A percentile compares a stretch with the other conserved stretches of the same genome.
phyloP scores from a whole-genome alignment of 2,329 filamentous ascomycete genomes.

The Ampelomyces quisqualis region DNA sequence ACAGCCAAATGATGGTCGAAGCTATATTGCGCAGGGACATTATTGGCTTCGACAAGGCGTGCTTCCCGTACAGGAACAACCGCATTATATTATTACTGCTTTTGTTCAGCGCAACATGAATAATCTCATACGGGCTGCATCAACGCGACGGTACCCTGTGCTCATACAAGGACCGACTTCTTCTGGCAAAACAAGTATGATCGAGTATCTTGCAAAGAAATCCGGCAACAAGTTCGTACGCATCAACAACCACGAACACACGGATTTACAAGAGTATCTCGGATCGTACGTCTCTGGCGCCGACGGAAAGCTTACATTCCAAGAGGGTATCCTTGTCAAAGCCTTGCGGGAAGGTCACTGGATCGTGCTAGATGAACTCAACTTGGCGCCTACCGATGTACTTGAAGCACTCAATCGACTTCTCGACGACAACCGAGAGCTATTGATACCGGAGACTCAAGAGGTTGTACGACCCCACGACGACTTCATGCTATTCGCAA shows the following conservation, averaged over 20 bases:
- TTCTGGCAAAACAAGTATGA: conserved; percentile 98
- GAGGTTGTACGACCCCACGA: conserved; percentile 88
- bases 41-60: conserved; percentile 86
- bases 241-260: conserved; percentile 99
- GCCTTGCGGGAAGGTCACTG: conserved; percentile 91
- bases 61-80: conserved; percentile 65
- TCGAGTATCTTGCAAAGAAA: conserved; percentile 94
- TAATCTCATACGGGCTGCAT: conserved; percentile 90
- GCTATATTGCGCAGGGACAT: conserved; percentile 82
- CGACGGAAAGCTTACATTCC: conserved; percentile 83
- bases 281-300: conserved; percentile 87
- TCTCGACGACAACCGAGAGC: conserved; percentile 92
- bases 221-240: conserved; percentile 96
- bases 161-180: conserved; percentile 96
- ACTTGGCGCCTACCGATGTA: conserved; percentile 94
- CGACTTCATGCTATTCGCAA: conserved; percentile 97
- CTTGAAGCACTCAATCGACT: conserved; percentile 93
- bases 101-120: conserved; percentile 94
- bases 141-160: conserved; percentile 87
- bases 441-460: conserved; percentile 94
- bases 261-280: conserved; percentile 94
- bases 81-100: conserved; percentile 93
- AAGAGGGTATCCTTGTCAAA: conserved; percentile 90
- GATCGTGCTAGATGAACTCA: conserved; percentile 97
- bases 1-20: conserved; percentile 71